phyloP scores from a whole-genome alignment of 2,329 filamentous ascomycete genomes.

The Alternaria sp. region DNA sequence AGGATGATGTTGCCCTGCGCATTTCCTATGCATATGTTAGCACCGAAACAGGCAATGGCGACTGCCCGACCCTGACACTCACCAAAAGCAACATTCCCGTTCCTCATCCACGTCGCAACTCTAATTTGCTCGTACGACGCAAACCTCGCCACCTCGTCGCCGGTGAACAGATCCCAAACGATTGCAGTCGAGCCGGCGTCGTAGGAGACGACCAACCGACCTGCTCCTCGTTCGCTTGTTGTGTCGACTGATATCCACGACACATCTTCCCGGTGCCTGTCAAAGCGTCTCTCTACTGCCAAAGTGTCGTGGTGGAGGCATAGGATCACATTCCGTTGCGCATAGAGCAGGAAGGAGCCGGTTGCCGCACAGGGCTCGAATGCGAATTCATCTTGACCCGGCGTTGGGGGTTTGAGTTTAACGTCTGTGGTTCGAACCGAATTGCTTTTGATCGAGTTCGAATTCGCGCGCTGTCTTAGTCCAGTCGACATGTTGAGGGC shows the following conservation, averaged over 20 bases:
- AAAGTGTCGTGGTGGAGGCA: conserved; percentile 93
- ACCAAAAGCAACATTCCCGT: conserved; percentile 98
- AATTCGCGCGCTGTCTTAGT: conserved; percentile 53
- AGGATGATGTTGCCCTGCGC: conserved; percentile 90
- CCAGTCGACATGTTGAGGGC: conserved; percentile 55
- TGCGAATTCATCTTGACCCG: conserved; percentile 58
- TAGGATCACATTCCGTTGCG: conserved; percentile 80
- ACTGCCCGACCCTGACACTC: conserved; percentile 47
- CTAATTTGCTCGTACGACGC: conserved; percentile 87
- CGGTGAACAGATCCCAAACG: conserved; percentile 94
- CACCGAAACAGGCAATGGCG: conserved; percentile 12
- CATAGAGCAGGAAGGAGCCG: conserved; percentile 87
- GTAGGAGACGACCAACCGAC: conserved; percentile 89
- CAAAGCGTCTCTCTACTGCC: conserved; percentile 85
- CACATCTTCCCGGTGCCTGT: conserved; percentile 83
- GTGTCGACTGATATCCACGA: conserved; percentile 88
- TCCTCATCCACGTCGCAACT: conserved; percentile 92
- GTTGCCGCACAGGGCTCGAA: conserved; percentile 93
- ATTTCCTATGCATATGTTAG: conserved; percentile 70
- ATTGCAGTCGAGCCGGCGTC: conserved; percentile 91
- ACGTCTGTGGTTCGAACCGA: conserved; percentile 46
- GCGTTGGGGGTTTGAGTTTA: conserved; percentile 53
- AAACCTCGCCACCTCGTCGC: conserved; percentile 90
- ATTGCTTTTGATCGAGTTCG: conserved; percentile 41
- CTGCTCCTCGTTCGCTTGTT: conserved; percentile 83